Evolutionary conservation across 176 grass and related monocot genomes (phyloP), one percentile per base, ranked within the genome.

Genomic region (Musa schizocarpa): DNA sequence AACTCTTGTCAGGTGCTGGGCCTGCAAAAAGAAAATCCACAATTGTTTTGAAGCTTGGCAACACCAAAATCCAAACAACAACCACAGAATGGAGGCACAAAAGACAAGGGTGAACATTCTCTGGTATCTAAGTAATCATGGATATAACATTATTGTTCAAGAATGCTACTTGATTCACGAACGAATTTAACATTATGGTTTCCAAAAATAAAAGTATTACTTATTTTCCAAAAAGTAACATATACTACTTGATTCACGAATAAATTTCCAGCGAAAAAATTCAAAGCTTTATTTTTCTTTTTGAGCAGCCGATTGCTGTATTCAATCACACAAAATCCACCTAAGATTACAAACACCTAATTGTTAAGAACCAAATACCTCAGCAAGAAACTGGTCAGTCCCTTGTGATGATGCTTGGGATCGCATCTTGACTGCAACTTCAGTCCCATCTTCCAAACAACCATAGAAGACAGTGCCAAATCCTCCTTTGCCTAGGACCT

Each of bases 1-100:
- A 48, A 78, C 76, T 17, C 63, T 78, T 43, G 76, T 78, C 76
- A 78, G 21, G 23, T 78, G 76, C 26, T 78, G 63, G 76, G 76
- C 76, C 76, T 78, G 71, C 1, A 13, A 24, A 53, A 49, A 29
- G 51, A 50, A 52, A n/a, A n/a, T 9, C 13, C 13, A n/a, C n/a
- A 12, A 50, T 71, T 12, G 9, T 25, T 69, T 12, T 4, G 2
- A 24, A 65, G 62, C 21, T 12, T 65, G 21, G 21, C 20, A 65
- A 25, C 7, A 65, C 62, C 8, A 25, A 65, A 10, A 24, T 20
- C 8, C 9, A 69, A 69, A 69, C 3, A 69, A 26, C 14, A 69
- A 69, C 5, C 1, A 11, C 27, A 16, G 13, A 69, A 65, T 9
- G 24, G n/a, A 65, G 1, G 17, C 11, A 67, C 11, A 67, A 23